These are phyloP conservation scores for Erodium trifolium DNA, from an alignment of 441 rosid species.

Conservation along the genomic window DNA sequence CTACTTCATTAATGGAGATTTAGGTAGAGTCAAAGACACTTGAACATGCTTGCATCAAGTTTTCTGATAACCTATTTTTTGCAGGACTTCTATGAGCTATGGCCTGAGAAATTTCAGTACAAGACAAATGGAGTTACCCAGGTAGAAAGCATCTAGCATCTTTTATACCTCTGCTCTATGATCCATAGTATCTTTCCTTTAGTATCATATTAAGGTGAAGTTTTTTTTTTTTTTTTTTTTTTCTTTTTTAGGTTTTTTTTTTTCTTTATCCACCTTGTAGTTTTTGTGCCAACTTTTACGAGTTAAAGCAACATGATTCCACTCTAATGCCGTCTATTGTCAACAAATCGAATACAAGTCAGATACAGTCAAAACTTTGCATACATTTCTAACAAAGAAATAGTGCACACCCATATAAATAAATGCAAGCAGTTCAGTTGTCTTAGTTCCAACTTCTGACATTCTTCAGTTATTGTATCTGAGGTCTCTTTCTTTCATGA, in stretches of 20 bases:
- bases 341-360: not conserved
- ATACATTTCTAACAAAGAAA: not conserved
- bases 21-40: not conserved
- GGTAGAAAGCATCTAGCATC: constrained; percentile 1
- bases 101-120: constrained; percentile 23
- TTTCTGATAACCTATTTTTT: constrained; percentile 12
- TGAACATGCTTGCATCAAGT: not conserved
- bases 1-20: constrained; percentile 9
- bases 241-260: not conserved
- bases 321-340: not conserved
- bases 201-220: not conserved
- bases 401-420: not conserved
- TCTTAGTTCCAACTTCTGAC: not conserved
- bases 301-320: not conserved
- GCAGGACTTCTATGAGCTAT: constrained; percentile 43
- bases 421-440: not conserved
- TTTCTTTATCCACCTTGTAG: not conserved
- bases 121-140: constrained; percentile 22
- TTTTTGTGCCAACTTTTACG: not conserved
- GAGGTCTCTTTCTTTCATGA: constrained; percentile 3
- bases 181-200: constrained; percentile 1
- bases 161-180: not conserved
- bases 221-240: too few relatives aligned
- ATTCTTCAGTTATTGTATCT: constrained; percentile 1
- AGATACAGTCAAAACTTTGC: not conserved